A percentile compares a stretch with the other conserved stretches of the same genome.
These are phyloP conservation scores for Fagopyrum esculentum DNA, from an alignment of 148 eudicot genomes.

Conservation along the genomic window DNA sequence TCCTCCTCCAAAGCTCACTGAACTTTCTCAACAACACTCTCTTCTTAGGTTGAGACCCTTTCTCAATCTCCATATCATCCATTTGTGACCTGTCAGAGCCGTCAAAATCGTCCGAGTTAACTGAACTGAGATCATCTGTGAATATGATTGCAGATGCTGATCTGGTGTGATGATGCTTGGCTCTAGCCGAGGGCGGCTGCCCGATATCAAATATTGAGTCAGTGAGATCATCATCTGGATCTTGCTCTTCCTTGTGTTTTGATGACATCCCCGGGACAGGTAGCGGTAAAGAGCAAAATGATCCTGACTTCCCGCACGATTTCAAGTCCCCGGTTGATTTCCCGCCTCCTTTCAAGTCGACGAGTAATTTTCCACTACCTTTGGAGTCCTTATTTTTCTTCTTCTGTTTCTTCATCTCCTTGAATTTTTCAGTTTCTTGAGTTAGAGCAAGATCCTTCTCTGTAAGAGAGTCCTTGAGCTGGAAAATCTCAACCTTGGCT, in stretches of 20 bases:
- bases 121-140: constrained; percentile 24
- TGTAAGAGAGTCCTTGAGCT: constrained; percentile 43
- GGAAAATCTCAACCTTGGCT: constrained; percentile 61
- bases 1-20: constrained; percentile 48
- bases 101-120: constrained; percentile 27
- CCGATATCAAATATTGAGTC: constrained; percentile 68
- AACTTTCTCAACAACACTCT: constrained; percentile 44
- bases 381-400: background rate
- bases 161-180: background rate
- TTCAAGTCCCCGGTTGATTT: background rate
- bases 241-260: constrained; percentile 24
- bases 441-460: constrained; percentile 57
- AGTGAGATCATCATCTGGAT: constrained; percentile 46
- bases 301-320: background rate
- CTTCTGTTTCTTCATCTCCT: constrained; percentile 15
- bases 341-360: background rate
- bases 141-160: constrained; percentile 4
- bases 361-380: background rate
- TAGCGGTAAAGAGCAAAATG: constrained; percentile 9
- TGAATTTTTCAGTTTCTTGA: constrained; percentile 60
- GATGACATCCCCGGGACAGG: constrained; percentile 15
- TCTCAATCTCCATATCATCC: constrained; percentile 13
- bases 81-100: constrained; percentile 22
- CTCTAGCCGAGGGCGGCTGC: constrained; percentile 7
- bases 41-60: constrained; percentile 36